Conservation (phyloP, 2,329 filamentous ascomycete species). For the Xylariaceae sp. region DNA sequence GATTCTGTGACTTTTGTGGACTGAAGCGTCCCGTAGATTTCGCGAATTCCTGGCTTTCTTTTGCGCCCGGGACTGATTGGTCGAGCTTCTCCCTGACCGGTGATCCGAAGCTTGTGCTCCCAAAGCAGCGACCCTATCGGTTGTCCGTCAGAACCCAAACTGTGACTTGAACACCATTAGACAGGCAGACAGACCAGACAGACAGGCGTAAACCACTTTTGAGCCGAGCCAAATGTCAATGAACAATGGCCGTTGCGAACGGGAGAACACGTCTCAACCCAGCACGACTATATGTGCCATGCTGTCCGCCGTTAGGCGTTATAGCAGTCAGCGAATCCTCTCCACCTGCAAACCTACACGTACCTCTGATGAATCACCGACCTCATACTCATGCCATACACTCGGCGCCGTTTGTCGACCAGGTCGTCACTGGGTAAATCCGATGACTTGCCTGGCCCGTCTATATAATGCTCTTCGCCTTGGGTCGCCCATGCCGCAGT, state of each 20-base stretch:
- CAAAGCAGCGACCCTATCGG: neutral
- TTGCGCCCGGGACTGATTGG: neutral
- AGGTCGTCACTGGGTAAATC: neutral
- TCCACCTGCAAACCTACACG: neutral
- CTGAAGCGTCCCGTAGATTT: neutral
- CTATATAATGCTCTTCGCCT: neutral
- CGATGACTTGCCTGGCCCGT: neutral
- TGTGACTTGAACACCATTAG: neutral
- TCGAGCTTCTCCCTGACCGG: neutral
- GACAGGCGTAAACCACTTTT: neutral
- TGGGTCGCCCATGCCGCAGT: neutral
- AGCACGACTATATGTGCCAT: neutral
- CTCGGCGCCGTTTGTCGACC: neutral
- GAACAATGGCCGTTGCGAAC: neutral
- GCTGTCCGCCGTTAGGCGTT: neutral
- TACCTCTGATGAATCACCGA: conserved; percentile 1
- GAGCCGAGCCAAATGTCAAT: neutral
- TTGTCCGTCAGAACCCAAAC: neutral
- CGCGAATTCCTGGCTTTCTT: neutral
- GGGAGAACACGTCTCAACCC: neutral
- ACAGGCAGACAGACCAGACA: neutral
- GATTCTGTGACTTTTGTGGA: neutral
- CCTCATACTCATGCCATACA: neutral
- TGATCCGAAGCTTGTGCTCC: conserved; percentile 1
- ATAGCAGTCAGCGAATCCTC: neutral